Percentiles rank a stretch among this genome's conserved stretches.
phyloP scores from a whole-genome alignment of 768 basidiomycete genomes.

The Rhodotorula diobovata region DNA sequence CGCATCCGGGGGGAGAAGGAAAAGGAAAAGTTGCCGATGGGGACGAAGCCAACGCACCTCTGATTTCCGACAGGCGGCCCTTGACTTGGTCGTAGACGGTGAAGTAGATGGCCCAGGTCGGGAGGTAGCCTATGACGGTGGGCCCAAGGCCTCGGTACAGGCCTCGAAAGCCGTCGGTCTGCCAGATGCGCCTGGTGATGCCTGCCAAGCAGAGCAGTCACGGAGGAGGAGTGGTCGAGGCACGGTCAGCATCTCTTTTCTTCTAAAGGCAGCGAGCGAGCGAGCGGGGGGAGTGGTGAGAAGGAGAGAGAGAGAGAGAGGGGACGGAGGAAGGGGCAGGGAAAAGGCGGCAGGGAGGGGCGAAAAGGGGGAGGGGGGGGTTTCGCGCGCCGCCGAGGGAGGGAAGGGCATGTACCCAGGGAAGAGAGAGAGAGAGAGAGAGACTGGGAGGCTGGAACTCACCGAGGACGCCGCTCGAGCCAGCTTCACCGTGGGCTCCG shows the following conservation, averaged over 20 bases:
- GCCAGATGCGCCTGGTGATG: constrained; percentile 58
- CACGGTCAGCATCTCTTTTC: not conserved
- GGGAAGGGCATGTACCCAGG: not conserved
- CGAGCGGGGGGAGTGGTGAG: not conserved
- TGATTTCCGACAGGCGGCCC: constrained; percentile 46
- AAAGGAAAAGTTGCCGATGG: too few relatives aligned
- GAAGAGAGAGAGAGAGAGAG: not conserved
- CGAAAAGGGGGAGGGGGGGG: not conserved
- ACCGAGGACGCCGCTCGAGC: constrained; percentile 66
- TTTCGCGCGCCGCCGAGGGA: not conserved
- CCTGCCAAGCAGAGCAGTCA: constrained; percentile 46
- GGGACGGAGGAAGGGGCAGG: too few relatives aligned
- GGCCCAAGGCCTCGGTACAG: constrained; percentile 96
- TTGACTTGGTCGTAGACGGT: constrained; percentile 96
- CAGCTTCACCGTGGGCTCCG: constrained; percentile 48
- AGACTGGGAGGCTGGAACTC: constrained; percentile 47
- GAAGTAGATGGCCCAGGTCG: constrained; percentile 99
- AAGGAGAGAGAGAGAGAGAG: constrained; percentile 1
- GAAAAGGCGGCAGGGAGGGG: not conserved
- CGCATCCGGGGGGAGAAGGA: not conserved
- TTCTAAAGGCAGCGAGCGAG: not conserved
- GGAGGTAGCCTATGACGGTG: constrained; percentile 91
- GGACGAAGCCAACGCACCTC: constrained; percentile 43
- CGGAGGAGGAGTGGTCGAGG: not conserved
- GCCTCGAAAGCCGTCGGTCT: constrained; percentile 72